These are phyloP conservation scores for Piloderma croceum DNA, from an alignment of 768 basidiomycete species.

Conservation along the genomic window DNA sequence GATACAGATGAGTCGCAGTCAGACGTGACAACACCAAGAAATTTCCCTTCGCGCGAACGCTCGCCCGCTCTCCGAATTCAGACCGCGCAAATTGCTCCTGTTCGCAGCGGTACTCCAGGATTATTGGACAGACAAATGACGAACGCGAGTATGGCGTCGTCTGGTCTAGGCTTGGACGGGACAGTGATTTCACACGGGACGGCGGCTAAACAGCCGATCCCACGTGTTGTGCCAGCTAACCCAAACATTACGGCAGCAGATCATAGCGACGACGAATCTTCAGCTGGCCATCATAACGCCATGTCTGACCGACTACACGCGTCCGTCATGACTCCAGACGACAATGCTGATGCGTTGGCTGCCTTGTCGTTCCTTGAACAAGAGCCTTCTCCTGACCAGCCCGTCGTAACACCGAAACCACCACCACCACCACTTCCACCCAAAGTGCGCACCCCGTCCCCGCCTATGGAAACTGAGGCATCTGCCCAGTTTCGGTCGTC, in stretches of 20 bases:
- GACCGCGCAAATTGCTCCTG: conserved; percentile 6
- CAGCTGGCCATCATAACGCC: background rate
- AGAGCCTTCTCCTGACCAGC: conserved; percentile 14
- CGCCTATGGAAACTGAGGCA: conserved; percentile 19
- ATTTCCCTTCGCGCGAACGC: conserved; percentile 15
- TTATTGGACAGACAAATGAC: too few relatives aligned
- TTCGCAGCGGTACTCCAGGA: background rate
- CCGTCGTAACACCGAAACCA: conserved; percentile 19
- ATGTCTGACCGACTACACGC: background rate
- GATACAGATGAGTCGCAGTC: conserved; percentile 36
- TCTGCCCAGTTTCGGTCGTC: conserved; percentile 66
- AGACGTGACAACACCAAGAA: conserved; percentile 12
- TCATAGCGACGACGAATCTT: conserved; percentile 19
- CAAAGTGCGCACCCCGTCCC: conserved; percentile 20
- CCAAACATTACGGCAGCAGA: conserved; percentile 38
- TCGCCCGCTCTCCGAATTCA: conserved; percentile 14
- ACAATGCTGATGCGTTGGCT: conserved; percentile 67
- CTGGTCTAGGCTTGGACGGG: background rate
- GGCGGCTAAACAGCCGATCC: conserved; percentile 78
- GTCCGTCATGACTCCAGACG: conserved; percentile 25
- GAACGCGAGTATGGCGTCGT: background rate
- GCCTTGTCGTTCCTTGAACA: conserved; percentile 71
- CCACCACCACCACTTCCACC: conserved; percentile 21
- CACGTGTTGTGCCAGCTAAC: conserved; percentile 62
- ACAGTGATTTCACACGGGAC: conserved; percentile 45